Evolutionary conservation across 306 rosid genomes (phyloP).

Genomic region (Sindora glabra): DNA sequence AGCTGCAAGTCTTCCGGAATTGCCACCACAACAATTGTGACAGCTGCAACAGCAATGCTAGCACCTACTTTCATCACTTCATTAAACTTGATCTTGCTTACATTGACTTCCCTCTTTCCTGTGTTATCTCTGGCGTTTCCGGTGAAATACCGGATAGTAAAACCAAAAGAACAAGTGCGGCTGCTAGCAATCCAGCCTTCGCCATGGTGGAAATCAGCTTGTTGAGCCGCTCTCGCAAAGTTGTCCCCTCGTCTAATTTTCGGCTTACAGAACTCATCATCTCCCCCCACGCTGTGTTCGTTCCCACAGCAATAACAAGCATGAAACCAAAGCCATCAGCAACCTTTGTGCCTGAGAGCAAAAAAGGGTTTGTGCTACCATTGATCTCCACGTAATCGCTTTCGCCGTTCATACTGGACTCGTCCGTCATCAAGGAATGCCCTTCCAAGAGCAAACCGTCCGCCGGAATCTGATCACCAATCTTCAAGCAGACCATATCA

Average conservation of each 20-base stretch:
- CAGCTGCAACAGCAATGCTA: neutral
- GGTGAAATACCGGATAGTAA: neutral
- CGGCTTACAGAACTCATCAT: neutral
- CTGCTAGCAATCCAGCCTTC: neutral
- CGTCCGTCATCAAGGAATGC: neutral
- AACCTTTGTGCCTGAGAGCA: neutral
- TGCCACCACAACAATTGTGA: slow-evolving; percentile 11
- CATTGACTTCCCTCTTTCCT: neutral
- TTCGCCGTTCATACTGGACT: neutral
- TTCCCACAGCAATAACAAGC: neutral
- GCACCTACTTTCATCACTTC: neutral
- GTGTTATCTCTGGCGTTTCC: neutral
- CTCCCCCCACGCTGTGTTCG: neutral
- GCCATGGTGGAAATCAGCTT: neutral
- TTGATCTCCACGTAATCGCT: neutral
- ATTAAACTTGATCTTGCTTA: neutral
- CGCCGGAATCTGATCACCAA: slow-evolving; percentile 1
- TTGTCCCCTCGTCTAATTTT: neutral
- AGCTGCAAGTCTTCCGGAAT: neutral
- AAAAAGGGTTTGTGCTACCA: neutral
- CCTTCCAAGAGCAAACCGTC: neutral
- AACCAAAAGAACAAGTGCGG: neutral
- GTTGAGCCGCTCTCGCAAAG: neutral
- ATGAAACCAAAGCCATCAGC: neutral
- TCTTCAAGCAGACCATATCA: neutral